These are phyloP conservation scores for Cladosporium sp. DNA, from an alignment of 2,329 filamentous ascomycete genomes.

Conservation along the genomic window DNA sequence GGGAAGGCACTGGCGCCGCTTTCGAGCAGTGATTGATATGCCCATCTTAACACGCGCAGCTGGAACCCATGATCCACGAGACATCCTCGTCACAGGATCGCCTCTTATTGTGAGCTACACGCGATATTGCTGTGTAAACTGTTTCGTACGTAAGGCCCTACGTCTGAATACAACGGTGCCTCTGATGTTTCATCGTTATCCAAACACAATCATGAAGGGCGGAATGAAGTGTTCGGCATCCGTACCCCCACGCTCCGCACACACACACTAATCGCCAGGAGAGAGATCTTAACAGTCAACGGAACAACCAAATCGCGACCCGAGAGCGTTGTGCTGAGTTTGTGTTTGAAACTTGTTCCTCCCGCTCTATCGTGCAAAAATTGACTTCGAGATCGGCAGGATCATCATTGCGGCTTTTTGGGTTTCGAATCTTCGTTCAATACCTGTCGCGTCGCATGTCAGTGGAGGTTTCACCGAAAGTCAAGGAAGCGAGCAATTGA, in stretches of 20 bases:
- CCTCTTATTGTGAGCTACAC: neutral
- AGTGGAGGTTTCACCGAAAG: neutral
- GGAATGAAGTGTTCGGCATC: neutral
- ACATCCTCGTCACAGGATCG: neutral
- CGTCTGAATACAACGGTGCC: neutral
- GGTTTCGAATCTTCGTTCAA: neutral
- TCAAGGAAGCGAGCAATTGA: neutral
- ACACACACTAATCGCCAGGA: neutral
- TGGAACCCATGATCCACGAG: neutral
- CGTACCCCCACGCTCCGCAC: neutral
- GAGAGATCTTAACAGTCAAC: neutral
- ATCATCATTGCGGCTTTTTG: neutral
- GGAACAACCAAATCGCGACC: neutral
- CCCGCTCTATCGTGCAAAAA: neutral
- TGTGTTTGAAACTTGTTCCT: neutral
- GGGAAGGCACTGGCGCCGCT: neutral
- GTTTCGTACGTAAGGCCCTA: neutral
- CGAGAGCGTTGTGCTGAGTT: neutral
- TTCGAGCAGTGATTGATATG: neutral
- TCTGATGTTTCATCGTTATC: neutral
- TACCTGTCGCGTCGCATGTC: neutral
- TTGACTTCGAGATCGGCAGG: neutral
- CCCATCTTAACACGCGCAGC: neutral
- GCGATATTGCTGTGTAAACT: neutral
- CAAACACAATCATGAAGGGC: neutral